These are phyloP conservation scores for Kwoniella sp. DNA, from an alignment of 768 basidiomycete species.

Conservation along the genomic window DNA sequence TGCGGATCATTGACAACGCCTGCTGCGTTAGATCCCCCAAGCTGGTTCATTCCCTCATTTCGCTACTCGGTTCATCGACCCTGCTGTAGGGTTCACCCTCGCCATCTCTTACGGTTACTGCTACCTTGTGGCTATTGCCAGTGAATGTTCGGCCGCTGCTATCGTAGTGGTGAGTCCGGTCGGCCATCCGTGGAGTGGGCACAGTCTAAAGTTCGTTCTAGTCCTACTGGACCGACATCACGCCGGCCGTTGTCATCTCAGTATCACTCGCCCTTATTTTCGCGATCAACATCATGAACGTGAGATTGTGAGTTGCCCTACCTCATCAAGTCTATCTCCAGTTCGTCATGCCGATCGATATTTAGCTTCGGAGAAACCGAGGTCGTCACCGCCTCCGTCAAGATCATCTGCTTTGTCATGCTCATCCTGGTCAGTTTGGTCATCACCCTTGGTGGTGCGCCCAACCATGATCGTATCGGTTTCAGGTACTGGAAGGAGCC, in stretches of 20 bases:
- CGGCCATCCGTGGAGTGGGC: no score
- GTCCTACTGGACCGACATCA: constrained; percentile 26
- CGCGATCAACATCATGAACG: constrained; percentile 53
- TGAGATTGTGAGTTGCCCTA: no score
- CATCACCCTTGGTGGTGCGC: constrained; percentile 25
- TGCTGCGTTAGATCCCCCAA: no score
- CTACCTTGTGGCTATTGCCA: constrained; percentile 8
- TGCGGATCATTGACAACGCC: no score
- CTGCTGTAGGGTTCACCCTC: constrained; percentile 23
- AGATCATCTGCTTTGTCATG: constrained; percentile 19
- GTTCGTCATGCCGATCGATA: no score
- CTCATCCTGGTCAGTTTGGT: constrained; percentile 27
- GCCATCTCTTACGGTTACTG: constrained; percentile 20
- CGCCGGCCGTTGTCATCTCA: constrained; percentile 20
- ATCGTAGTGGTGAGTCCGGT: no score
- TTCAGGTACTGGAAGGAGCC: constrained; percentile 33
- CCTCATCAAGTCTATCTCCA: constrained; percentile 23
- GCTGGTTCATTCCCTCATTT: no score
- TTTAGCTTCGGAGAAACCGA: constrained; percentile 28
- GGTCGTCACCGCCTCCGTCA: constrained; percentile 19
- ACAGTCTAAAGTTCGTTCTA: no score
- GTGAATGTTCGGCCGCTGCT: constrained; percentile 17
- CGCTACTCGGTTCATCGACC: constrained; percentile 28
- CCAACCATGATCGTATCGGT: constrained; percentile 20
- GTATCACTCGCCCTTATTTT: constrained; percentile 45